Base-by-base conservation (phyloP, 768 basidiomycete genomes). In the Chalciporus pseudorubinellus region DNA sequence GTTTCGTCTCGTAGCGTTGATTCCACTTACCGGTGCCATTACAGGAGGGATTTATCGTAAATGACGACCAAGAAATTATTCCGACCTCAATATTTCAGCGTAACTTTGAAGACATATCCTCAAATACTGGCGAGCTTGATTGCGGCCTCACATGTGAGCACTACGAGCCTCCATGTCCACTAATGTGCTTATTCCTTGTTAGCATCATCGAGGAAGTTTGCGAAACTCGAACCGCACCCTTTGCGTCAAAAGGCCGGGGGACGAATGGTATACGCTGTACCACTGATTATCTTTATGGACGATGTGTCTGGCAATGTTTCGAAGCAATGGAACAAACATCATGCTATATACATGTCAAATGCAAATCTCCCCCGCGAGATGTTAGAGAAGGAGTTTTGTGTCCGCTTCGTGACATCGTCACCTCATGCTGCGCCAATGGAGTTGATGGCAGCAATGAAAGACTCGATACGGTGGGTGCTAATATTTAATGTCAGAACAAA, bases 321-420 rank as follows among this genome's bases (percentile, higher is more conserved):
- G 4, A 74, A 72, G 36, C 71, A 72, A 21, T 75, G 70, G 67
- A 71, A 75, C 31, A 69, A 69, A 26, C 70, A 74, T 28, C 63
- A 69, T 11, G 54, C 63, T 0, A 47, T 64, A 0, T 76, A 74
- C 19, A 53, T 72, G 46, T 70, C 62, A 0, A 72, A 74, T 50
- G 68, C 46, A 0, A 51, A 41, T 7, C 28, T 76, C 1, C 70
- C 69, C 3, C 53, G 59, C 0, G 26, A 60, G 24, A 58, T 64
- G 21, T 36, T 75, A 0, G 66, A 76, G 33, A 64, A 72, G 26
- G 68, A 70, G 33, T 67, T 59, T 16, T 51, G 42, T 20, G 39
- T 74, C 10, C 52, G 43, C 0, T 74, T 72, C 49, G n/a, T n/a
- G n/a, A 48, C 73, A 6, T 50, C 64, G 0, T 76, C 70, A 7